Evolutionary conservation across 768 basidiomycete species (phyloP).

Genomic region (Pleurotus ostreatus): DNA sequence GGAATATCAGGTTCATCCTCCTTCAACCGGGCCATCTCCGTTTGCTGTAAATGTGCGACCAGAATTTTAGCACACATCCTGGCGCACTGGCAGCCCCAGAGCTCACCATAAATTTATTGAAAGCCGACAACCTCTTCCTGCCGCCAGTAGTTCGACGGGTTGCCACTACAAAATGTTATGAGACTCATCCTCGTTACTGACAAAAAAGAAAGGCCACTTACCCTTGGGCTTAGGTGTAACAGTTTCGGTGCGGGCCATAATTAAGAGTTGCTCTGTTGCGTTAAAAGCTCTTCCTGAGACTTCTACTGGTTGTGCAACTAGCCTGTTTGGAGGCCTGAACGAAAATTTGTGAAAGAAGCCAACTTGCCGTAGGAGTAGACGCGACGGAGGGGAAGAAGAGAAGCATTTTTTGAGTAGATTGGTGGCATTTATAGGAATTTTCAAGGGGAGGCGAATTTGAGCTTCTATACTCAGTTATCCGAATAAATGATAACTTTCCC

Average conservation of each 20-base stretch:
- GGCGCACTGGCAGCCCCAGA: too few species aligned
- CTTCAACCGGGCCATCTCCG: conserved; percentile 76
- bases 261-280: conserved; percentile 23
- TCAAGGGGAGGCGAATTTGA: background rate
- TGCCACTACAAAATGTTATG: conserved; percentile 25
- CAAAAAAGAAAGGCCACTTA: conserved; percentile 25
- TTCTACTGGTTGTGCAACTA: too few species aligned
- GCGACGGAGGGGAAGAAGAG: background rate
- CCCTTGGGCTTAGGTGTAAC: conserved; percentile 52
- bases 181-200: conserved; percentile 16
- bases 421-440: conserved; percentile 7
- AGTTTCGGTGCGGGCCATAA: conserved; percentile 29
- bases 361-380: background rate
- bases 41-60: conserved; percentile 41
- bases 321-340: too few species aligned
- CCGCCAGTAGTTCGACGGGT: conserved; percentile 48
- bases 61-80: background rate
- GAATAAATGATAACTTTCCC: background rate
- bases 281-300: conserved; percentile 8
- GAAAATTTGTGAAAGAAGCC: too few species aligned
- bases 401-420: background rate
- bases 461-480: background rate
- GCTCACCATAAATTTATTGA: conserved; percentile 70
- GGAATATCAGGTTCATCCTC: conserved; percentile 66
- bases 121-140: conserved; percentile 65